Evolutionary conservation across 805 yeast species (phyloP).

Genomic region (Kockiozyma suomiensis): DNA sequence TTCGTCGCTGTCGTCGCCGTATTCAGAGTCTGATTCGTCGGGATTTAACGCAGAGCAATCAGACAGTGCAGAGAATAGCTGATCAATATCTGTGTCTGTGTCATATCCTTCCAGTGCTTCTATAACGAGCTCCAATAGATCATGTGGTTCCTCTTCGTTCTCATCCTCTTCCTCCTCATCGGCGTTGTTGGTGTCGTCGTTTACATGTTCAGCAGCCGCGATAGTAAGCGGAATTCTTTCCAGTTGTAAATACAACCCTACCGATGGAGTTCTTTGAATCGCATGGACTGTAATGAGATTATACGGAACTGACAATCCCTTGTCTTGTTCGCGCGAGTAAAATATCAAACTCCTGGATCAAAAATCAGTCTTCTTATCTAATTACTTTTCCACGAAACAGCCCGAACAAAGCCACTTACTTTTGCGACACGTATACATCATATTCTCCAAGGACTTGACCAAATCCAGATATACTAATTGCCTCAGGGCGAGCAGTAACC

Average conservation of each 20-base stretch:
- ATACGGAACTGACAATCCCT: constrained; percentile 19
- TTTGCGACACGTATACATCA: background rate
- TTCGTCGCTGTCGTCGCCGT: constrained; percentile 10
- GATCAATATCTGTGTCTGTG: constrained; percentile 7
- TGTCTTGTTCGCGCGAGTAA: constrained; percentile 1
- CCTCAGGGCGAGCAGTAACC: background rate
- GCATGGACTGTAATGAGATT: constrained; percentile 22
- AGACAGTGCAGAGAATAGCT: constrained; percentile 19
- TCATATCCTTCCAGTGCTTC: background rate
- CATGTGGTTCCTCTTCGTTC: no score
- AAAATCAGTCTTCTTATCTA: no score
- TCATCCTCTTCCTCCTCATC: background rate
- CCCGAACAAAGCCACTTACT: no score
- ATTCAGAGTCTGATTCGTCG: background rate
- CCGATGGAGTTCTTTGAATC: constrained; percentile 18
- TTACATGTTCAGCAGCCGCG: background rate
- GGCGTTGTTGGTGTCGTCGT: background rate
- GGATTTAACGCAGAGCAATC: constrained; percentile 14
- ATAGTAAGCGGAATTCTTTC: constrained; percentile 13
- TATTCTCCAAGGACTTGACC: background rate
- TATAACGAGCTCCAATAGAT: no score
- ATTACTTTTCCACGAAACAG: background rate
- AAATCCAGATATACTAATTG: background rate
- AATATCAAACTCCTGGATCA: constrained; percentile 14
- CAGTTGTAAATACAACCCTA: constrained; percentile 24